These are phyloP conservation scores for Conticribra guillardii DNA, from an alignment of 108 stramenopile genomes.

Conservation along the genomic window DNA sequence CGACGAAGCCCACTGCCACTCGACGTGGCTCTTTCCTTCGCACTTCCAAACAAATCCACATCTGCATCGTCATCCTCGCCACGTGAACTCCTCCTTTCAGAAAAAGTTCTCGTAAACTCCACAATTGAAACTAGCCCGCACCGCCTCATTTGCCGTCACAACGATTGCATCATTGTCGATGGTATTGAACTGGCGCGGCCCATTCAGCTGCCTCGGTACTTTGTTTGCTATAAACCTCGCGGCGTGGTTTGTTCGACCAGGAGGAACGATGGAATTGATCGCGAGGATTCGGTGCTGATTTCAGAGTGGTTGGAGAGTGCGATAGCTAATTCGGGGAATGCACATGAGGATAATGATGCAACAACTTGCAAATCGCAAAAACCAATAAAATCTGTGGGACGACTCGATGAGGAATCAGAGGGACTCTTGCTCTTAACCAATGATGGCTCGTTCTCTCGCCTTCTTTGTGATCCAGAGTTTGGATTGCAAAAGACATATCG, in stretches of 20 bases:
- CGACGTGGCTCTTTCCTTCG: slow-evolving; percentile 39
- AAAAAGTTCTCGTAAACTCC: slow-evolving; percentile 21
- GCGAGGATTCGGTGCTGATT: slow-evolving; percentile 30
- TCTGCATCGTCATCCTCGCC: neutral
- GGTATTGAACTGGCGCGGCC: neutral
- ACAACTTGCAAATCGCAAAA: no score
- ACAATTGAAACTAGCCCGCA: slow-evolving; percentile 13
- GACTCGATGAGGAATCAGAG: slow-evolving; percentile 72
- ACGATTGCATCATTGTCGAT: slow-evolving; percentile 13
- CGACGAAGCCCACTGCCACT: slow-evolving; percentile 27
- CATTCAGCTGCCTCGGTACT: slow-evolving; percentile 22
- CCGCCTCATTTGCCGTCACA: slow-evolving; percentile 21
- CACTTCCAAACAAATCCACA: neutral
- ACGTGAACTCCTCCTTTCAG: slow-evolving; percentile 32
- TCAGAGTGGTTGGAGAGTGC: slow-evolving; percentile 29
- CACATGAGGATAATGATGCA: no score
- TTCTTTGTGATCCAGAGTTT: slow-evolving; percentile 43
- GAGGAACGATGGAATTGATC: slow-evolving; percentile 34
- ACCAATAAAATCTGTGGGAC: slow-evolving; percentile 61
- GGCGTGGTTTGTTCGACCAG: slow-evolving; percentile 26
- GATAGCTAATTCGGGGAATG: neutral
- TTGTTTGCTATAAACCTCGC: slow-evolving; percentile 32
- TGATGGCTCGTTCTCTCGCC: slow-evolving; percentile 51
- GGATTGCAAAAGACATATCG: slow-evolving; percentile 40
- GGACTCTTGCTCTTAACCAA: slow-evolving; percentile 73